Evolutionary conservation across 805 yeast species (phyloP), one percentile per base, ranked within the genome.

Genomic region (Brettanomyces anomalus): DNA sequence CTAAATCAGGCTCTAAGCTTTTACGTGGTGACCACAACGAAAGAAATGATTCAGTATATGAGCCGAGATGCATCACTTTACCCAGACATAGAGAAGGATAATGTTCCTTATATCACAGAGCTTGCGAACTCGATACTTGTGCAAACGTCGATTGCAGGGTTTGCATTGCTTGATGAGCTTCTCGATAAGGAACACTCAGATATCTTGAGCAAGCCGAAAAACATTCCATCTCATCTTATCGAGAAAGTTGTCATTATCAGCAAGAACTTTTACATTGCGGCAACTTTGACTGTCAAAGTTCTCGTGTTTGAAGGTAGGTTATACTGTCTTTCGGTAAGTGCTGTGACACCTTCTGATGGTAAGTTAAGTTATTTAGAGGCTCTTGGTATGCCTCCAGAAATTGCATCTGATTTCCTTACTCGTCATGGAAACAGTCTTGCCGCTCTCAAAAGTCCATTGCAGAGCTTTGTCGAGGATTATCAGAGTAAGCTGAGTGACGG

Each of bases 171-270:
- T 16, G 48, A 53, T 5, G 55, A 57, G 5, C 45, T 70, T 2
- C 52, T 74, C 15, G 60, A 55, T 11, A 33, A 54, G 3, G 58
- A 54, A 10, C 48, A 57, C 18, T 42, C 49, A 4, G 45, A 54
- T 14, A 44, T 55, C 15, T 44, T 57, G 16, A 49, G 46, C 7
- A 42, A 41, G 15, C 49, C 48, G 16, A 45, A 49, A 14, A 64
- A 60, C 24, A 51, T 69, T 30, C 70, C 75, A 0, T 39, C 55
- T 11, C 47, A 49, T 1, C 61, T 77, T 4, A 61, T 75, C 37
- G 73, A 72, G 21, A 72, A 71, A 44, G 41, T 77, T 1, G 58
- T 77, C 15, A 56, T 64, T 3, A 62, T 79, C 35, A 55, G 74
- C 26, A 68, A 66, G 39, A 64, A 68, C 39, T 61, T 71, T 1